Evolutionary conservation across 2,329 filamentous ascomycete genomes (phyloP).

Genomic region (Sporothrix pallida): DNA sequence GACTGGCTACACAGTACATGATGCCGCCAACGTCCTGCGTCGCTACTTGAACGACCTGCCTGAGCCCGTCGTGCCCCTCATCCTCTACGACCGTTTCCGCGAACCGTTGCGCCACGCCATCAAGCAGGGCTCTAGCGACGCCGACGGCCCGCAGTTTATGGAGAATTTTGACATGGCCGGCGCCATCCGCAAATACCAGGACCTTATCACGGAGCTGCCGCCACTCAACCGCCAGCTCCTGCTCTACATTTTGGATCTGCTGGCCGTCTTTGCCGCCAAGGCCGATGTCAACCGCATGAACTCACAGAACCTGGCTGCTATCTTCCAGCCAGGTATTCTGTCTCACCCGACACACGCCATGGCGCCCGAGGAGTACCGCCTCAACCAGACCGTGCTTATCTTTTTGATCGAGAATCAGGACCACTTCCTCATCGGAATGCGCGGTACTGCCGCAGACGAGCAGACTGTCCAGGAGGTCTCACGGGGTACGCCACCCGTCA

Average conservation of each 20-base stretch:
- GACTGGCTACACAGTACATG: slow-evolving; percentile 97
- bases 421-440: slow-evolving; percentile 97
- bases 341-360: slow-evolving; percentile 95
- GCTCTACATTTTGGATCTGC: slow-evolving; percentile 91
- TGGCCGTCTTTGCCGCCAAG: slow-evolving; percentile 97
- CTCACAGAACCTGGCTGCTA: slow-evolving; percentile 88
- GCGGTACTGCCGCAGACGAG: slow-evolving; percentile 96
- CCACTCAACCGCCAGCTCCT: slow-evolving; percentile 91
- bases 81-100: slow-evolving; percentile 90
- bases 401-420: slow-evolving; percentile 99
- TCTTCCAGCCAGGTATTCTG: slow-evolving; percentile 95
- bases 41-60: slow-evolving; percentile 95
- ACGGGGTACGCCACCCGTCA: slow-evolving; percentile 68
- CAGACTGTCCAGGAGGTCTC: slow-evolving; percentile 68
- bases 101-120: slow-evolving; percentile 75
- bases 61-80: slow-evolving; percentile 92
- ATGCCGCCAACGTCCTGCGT: slow-evolving; percentile 94
- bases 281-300: slow-evolving; percentile 97
- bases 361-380: slow-evolving; percentile 88
- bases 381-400: slow-evolving; percentile 96
- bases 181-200: slow-evolving; percentile 84
- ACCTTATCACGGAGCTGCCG: slow-evolving; percentile 88
- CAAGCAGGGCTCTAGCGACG: slow-evolving; percentile 74
- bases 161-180: slow-evolving; percentile 75
- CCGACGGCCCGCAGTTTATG: slow-evolving; percentile 70